Conservation (phyloP, 805 yeast genomes). For the Saturnispora halmiae region DNA sequence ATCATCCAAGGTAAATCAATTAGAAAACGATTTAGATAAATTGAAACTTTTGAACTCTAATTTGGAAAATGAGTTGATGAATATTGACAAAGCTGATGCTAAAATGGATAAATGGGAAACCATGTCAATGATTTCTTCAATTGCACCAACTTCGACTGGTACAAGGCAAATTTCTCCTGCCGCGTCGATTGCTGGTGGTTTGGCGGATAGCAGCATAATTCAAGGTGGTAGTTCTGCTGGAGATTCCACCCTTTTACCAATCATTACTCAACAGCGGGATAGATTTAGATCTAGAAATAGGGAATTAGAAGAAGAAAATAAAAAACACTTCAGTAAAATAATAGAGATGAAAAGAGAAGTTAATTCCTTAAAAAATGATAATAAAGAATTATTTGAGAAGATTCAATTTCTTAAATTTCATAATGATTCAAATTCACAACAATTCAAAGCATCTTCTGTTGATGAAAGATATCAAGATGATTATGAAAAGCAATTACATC, state of each 20-base stretch:
- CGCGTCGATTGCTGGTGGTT: slow-evolving; percentile 40
- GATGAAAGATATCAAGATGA: slow-evolving; percentile 53
- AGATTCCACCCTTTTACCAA: slow-evolving; percentile 59
- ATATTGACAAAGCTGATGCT: slow-evolving; percentile 35
- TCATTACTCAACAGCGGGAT: slow-evolving; percentile 91
- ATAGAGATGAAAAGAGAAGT: slow-evolving; percentile 59
- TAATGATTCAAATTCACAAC: slow-evolving; percentile 22
- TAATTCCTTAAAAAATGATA: slow-evolving; percentile 57
- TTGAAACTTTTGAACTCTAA: slow-evolving; percentile 78
- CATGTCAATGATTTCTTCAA: slow-evolving; percentile 59
- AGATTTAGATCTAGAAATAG: slow-evolving; percentile 75
- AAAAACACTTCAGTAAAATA: slow-evolving; percentile 44
- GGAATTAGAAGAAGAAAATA: slow-evolving; percentile 76
- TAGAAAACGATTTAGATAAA: slow-evolving; percentile 47
- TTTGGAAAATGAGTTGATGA: slow-evolving; percentile 50
- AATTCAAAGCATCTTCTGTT: slow-evolving; percentile 22
- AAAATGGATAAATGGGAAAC: slow-evolving; percentile 47
- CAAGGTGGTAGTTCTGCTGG: slow-evolving; percentile 10
- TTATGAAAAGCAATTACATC: slow-evolving; percentile 74
- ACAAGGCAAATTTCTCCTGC: slow-evolving; percentile 40
- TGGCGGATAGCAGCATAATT: neutral
- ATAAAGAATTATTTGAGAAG: slow-evolving; percentile 70
- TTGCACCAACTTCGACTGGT: slow-evolving; percentile 20
- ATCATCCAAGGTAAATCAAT: slow-evolving; percentile 34
- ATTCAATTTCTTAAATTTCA: slow-evolving; percentile 57